Conservation (phyloP, 495 filamentous ascomycete genomes). For the Hypoxylon rickii region DNA sequence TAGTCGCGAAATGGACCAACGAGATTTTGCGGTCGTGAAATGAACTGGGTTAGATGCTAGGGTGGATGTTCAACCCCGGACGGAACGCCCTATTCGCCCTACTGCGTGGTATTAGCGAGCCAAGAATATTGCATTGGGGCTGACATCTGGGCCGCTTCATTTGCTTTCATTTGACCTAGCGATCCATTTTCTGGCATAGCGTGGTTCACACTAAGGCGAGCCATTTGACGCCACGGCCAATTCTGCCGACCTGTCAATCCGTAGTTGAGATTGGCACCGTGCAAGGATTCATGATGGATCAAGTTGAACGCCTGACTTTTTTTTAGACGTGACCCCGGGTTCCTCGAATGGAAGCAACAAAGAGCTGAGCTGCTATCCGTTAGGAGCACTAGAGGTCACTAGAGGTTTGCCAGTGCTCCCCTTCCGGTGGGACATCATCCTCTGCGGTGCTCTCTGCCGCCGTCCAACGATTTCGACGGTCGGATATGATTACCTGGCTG, state of each 20-base stretch:
- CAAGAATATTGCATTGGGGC: slow-evolving; percentile 25
- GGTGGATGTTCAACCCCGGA: no score
- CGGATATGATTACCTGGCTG: slow-evolving; percentile 20
- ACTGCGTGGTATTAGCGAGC: slow-evolving; percentile 28
- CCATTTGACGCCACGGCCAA: slow-evolving; percentile 25
- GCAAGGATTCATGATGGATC: no score
- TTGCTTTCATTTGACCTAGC: slow-evolving; percentile 17
- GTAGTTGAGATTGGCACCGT: slow-evolving; percentile 22
- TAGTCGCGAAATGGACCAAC: slow-evolving; percentile 10
- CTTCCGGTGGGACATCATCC: slow-evolving; percentile 21
- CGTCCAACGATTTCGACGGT: slow-evolving; percentile 14
- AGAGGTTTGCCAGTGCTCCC: slow-evolving; percentile 6
- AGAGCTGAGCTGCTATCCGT: slow-evolving; percentile 12
- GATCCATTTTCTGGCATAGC: slow-evolving; percentile 20
- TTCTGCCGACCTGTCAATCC: slow-evolving; percentile 16
- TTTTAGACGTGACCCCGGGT: no score
- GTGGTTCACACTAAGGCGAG: slow-evolving; percentile 31
- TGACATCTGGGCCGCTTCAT: slow-evolving; percentile 18
- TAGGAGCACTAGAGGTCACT: no score
- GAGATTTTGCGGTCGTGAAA: background rate
- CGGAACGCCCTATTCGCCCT: slow-evolving; percentile 20
- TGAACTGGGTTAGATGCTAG: no score
- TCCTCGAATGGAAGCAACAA: background rate
- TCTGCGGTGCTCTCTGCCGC: slow-evolving; percentile 12
- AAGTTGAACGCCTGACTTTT: no score